Evolutionary conservation across 2,329 filamentous ascomycete species (phyloP), one percentile per base, ranked within the genome.

Genomic region (Nemania diffusa): DNA sequence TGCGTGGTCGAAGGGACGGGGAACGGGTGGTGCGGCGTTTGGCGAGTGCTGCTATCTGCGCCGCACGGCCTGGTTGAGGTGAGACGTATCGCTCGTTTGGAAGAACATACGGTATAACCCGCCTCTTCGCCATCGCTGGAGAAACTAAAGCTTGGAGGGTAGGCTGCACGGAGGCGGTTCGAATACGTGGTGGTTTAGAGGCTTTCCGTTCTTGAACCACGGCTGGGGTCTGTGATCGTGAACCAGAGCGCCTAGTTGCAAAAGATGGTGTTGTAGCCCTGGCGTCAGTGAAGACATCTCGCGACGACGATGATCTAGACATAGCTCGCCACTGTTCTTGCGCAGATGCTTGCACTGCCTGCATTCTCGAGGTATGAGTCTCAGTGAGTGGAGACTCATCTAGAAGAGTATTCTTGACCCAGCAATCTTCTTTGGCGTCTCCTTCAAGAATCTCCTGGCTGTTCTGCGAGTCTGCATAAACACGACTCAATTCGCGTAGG

Each of bases 371-470:
- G 7, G 81, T 81, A 6, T 78, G 75, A 1, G 80, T 82, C 22
- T 76, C 73, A 67, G 82, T 78, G 9, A 82, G 74, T 67, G 82
- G 84, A 1, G 84, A 65, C 40, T 86, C 85, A 71, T 94, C 92
- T 6, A 92, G 84, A 5, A 84, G 82, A 58, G 89, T 86, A 71
- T 89, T 85, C 82, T 87, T 91, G 3, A 84, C 79, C 92, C 92
- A 94, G 74, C 87, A 91, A 20, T 87, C 80, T 73, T 92, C 89
- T 65, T 85, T 80, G 1, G 86, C 87, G 73, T 91, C 88, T 3
- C 86, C 86, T 76, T 90, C 89, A 6, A 85, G 84, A 0, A 87
- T 84, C 60, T 87, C 80, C 69, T 79, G 72, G 77, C 68, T 82
- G 73, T 55, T 78, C 72, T 79, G 78, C 24, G 80, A 80, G 62